Percentiles rank a stretch among this genome's conserved stretches.
Conservation (phyloP, 2,329 filamentous ascomycete genomes). For the Iodosphaeria phyllophila region DNA sequence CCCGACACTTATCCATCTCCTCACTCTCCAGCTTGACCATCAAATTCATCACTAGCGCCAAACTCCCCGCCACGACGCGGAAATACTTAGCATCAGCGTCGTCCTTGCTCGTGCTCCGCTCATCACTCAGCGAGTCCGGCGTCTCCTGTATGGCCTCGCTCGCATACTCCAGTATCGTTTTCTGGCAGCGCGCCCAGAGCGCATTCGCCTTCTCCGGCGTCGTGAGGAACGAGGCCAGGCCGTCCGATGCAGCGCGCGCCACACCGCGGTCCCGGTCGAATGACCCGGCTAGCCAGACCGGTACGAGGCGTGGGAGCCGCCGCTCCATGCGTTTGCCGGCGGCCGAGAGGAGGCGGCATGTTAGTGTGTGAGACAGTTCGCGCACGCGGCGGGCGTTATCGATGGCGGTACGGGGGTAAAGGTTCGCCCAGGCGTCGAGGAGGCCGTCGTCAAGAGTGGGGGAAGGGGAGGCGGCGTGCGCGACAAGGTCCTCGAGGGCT, state of each 20-base stretch:
- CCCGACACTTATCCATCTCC: constrained; percentile 40
- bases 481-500: constrained; percentile 68
- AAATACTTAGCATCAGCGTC: constrained; percentile 76
- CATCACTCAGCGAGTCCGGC: constrained; percentile 67
- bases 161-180: constrained; percentile 66
- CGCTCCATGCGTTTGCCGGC: constrained; percentile 70
- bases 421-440: constrained; percentile 72
- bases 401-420: constrained; percentile 80
- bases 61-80: constrained; percentile 43
- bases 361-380: constrained; percentile 64
- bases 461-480: constrained; percentile 36
- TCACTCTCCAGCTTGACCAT: constrained; percentile 25
- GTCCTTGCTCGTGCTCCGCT: constrained; percentile 64
- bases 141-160: constrained; percentile 67
- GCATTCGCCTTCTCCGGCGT: constrained; percentile 60
- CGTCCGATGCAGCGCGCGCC: constrained; percentile 57
- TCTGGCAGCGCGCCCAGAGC: constrained; percentile 70
- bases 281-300: constrained; percentile 77
- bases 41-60: constrained; percentile 35
- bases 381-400: constrained; percentile 77
- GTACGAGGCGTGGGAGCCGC: constrained; percentile 58
- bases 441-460: constrained; percentile 38
- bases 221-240: constrained; percentile 56
- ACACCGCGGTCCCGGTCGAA: constrained; percentile 73
- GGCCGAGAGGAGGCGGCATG: constrained; percentile 40